Evolutionary conservation across 768 basidiomycete species (phyloP), one percentile per base, ranked within the genome.

Genomic region (Auricularia sp.): DNA sequence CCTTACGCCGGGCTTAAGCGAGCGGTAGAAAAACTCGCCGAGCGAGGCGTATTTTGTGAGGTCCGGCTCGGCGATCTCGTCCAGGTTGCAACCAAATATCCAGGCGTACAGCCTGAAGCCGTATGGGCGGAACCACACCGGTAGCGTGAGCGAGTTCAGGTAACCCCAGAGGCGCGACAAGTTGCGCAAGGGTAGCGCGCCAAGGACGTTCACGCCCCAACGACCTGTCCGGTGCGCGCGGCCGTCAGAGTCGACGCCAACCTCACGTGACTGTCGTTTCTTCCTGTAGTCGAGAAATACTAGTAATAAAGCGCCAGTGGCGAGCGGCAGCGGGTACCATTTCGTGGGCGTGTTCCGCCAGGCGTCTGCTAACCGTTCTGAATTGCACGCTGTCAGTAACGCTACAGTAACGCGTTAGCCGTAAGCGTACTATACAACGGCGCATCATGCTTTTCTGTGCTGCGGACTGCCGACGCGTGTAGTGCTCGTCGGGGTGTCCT

Each of bases 111-210:
- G 70, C 65, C 85, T 84, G 78, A 94, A 86, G 43, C 95, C 91
- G 71, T 86, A 84, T 3, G 94, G 94, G n/a, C 97, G 83, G 76
- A 93, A 83, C 95, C 94, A 99, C 66, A 95, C 80, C 36, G 97
- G 97, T 4, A 99, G 84, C 69, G 93, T 89, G 67, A 95, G 81
- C 1, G 90, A 90, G 78, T 98, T 99, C 66, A 98, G 71, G 74
- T 94, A 95, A 5, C 97, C 97, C 94, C 96, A 98, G 4, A 98
- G 75, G 1, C 95, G 88, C n/a, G 96, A 98, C 72, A 98, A 85
- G 66, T 93, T 93, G 51, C 95, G 86, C 5, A 98, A 83, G 0
- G 97, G 97, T 1, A 99, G 83, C 10, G 95, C 95, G 62, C 95
- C 96, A 61, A 98, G 80, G 59, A 98, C 94, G 76, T 96, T 91